Conservation (phyloP, 2,329 filamentous ascomycete genomes). For the Rasamsonia emersonii region DNA sequence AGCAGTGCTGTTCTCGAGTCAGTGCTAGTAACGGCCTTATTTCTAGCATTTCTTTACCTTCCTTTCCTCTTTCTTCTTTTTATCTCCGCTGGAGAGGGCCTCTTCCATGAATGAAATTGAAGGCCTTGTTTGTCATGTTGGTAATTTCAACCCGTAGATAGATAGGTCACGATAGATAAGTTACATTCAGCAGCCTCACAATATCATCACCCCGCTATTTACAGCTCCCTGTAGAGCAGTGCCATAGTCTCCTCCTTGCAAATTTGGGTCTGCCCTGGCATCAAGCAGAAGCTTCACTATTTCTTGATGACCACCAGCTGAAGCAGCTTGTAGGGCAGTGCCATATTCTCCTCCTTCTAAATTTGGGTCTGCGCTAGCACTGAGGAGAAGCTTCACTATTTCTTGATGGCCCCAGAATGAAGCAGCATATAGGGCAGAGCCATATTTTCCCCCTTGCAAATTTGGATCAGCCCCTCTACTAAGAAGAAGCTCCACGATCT, state of each 20-base stretch:
- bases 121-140: no score
- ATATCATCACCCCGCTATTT: no score
- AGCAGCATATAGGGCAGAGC: constrained; percentile 7
- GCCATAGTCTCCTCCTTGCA: constrained; percentile 8
- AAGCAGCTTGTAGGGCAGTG: constrained; percentile 10
- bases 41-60: no score
- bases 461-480: constrained; percentile 11
- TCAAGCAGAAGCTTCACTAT: constrained; percentile 11
- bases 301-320: constrained; percentile 5
- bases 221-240: constrained; percentile 8
- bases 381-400: constrained; percentile 1
- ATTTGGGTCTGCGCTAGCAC: constrained; percentile 7
- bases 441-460: constrained; percentile 9
- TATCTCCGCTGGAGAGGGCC: no score
- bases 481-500: constrained; percentile 11
- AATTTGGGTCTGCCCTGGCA: constrained; percentile 11
- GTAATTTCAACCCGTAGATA: no score
- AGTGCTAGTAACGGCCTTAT: no score
- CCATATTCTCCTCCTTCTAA: constrained; percentile 3
- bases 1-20: no score
- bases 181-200: no score
- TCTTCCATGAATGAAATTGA: no score
- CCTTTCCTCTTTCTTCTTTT: no score
- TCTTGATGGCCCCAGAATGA: constrained; percentile 1
- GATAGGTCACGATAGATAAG: no score